These are phyloP conservation scores for Amphirosellinia nigrospora DNA, from an alignment of 495 filamentous ascomycete species.

Conservation along the genomic window DNA sequence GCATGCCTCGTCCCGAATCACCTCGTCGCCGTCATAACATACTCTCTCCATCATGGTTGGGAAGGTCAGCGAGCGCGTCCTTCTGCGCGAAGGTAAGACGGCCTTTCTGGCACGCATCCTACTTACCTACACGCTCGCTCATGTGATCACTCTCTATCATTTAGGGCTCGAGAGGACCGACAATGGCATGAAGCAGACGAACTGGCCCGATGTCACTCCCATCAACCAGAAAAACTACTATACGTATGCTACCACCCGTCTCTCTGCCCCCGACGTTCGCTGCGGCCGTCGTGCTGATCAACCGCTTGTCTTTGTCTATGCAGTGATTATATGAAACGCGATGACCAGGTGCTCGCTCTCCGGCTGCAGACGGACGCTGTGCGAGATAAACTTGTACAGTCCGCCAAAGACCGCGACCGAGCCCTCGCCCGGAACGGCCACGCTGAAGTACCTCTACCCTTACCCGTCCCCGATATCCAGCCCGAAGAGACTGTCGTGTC, in stretches of 20 bases:
- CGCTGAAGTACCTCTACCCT: constrained; percentile 63
- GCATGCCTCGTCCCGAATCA: constrained; percentile 3
- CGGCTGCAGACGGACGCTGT: constrained; percentile 84
- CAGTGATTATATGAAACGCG: constrained; percentile 96
- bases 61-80: constrained; percentile 61
- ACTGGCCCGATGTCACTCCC: constrained; percentile 86
- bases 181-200: constrained; percentile 94
- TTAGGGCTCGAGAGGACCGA: constrained; percentile 92
- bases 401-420: constrained; percentile 84
- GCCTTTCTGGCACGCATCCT: background rate
- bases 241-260: constrained; percentile 67
- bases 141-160: background rate
- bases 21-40: constrained; percentile 2
- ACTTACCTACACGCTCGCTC: background rate
- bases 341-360: constrained; percentile 91
- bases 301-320: background rate
- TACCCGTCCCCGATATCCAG: constrained; percentile 61
- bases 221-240: constrained; percentile 99
- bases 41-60: constrained; percentile 53
- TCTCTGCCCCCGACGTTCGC: background rate
- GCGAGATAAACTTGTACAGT: constrained; percentile 77
- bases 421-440: constrained; percentile 77
- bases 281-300: constrained; percentile 3
- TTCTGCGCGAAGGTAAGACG: constrained; percentile 55
- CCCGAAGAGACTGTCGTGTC: constrained; percentile 64